phyloP scores from a whole-genome alignment of 805 yeast genomes.

The Saccharomyces cerevisiae region DNA sequence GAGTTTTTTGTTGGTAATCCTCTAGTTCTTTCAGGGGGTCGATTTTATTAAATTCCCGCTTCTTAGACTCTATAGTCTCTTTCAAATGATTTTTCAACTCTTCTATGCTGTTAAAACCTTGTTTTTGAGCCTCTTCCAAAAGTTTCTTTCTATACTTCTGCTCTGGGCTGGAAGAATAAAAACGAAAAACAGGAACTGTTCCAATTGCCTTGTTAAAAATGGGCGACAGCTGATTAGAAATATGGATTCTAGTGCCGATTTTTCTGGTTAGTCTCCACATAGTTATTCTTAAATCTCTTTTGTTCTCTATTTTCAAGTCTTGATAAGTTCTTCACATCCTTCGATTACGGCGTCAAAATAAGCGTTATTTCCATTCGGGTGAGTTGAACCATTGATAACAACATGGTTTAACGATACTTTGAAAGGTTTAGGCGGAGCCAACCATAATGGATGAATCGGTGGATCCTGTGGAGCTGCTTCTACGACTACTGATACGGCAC shows the following conservation, averaged over 20 bases:
- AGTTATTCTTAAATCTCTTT: neutral
- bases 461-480: slow-evolving; percentile 14
- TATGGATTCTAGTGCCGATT: neutral
- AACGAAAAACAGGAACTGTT: neutral
- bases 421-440: neutral
- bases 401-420: neutral
- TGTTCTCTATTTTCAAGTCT: neutral
- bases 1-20: slow-evolving; percentile 37
- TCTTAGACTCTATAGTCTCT: slow-evolving; percentile 49
- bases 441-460: slow-evolving; percentile 2
- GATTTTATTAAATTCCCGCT: slow-evolving; percentile 47
- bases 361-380: slow-evolving; percentile 1
- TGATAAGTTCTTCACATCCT: neutral
- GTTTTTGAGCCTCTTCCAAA: slow-evolving; percentile 31
- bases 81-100: slow-evolving; percentile 57
- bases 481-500: slow-evolving; percentile 17
- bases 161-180: slow-evolving; percentile 14
- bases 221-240: neutral
- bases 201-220: neutral
- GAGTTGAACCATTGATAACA: neutral
- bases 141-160: slow-evolving; percentile 32
- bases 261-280: neutral
- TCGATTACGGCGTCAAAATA: neutral
- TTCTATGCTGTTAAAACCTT: slow-evolving; percentile 35
- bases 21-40: slow-evolving; percentile 70